These are phyloP conservation scores for Ophiognomonia clavigignenti-juglandacearum DNA, from an alignment of 2,329 filamentous ascomycete genomes.

Conservation along the genomic window DNA sequence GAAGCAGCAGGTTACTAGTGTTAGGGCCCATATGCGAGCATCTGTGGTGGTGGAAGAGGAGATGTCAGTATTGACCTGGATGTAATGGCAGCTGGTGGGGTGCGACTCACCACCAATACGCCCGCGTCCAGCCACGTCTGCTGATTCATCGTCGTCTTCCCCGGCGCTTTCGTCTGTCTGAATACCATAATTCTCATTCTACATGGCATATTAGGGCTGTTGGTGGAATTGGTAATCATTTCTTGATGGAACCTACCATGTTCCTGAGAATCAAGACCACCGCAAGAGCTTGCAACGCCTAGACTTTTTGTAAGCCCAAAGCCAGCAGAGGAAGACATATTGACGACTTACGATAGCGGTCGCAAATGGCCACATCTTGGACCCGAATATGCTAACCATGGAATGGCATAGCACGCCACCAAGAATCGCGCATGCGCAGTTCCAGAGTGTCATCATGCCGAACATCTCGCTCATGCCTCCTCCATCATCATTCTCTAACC, in stretches of 20 bases:
- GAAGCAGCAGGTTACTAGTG: slow-evolving; percentile 29
- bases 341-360: slow-evolving; percentile 29
- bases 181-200: slow-evolving; percentile 17
- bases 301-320: neutral
- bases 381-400: slow-evolving; percentile 39
- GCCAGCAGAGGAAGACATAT: neutral
- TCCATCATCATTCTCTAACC: slow-evolving; percentile 24
- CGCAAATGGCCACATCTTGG: slow-evolving; percentile 46
- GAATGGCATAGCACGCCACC: slow-evolving; percentile 45
- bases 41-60: slow-evolving; percentile 14
- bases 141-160: neutral
- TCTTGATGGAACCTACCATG: slow-evolving; percentile 17
- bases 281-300: slow-evolving; percentile 23
- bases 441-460: slow-evolving; percentile 44
- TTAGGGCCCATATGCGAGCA: slow-evolving; percentile 25
- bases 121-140: neutral
- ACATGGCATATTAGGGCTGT: neutral
- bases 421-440: slow-evolving; percentile 47
- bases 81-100: no score
- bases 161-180: neutral
- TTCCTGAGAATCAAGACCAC: slow-evolving; percentile 25
- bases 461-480: slow-evolving; percentile 44
- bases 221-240: neutral
- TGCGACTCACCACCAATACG: slow-evolving; percentile 14
- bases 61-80: neutral